Base-by-base conservation (phyloP, 495 filamentous ascomycete species). In the Penicillium coprophilum region DNA sequence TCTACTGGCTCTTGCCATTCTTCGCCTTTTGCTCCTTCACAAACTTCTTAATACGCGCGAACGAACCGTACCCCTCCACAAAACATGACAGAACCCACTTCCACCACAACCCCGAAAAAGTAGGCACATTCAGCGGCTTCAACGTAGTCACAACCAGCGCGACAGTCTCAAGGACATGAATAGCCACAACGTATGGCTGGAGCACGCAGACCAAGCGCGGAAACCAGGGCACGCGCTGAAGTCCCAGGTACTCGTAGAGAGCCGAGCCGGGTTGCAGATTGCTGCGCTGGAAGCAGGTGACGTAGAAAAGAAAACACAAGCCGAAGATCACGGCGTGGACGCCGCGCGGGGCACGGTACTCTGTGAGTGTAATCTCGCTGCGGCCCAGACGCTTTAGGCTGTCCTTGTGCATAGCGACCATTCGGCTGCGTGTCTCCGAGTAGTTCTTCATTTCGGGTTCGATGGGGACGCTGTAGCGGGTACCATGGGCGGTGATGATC, bases 381-480 rank as follows among this genome's bases (percentile, higher is more conserved):
- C 81, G 71, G 10, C 78, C 77, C 1, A 91, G 78, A 0, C 64
- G 77, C 17, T 68, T 50, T 4, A 82, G 68, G 15, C 83, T 80
- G 4, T 83, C 80, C 43, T 79, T 66, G 67, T 88, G 85, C 83
- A 94, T 85, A 13, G 81, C 80, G 56, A 91, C 82, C 28, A 90
- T 70, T 34, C 85, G 80, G 40, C 78, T 66, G 31, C 90, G 81
- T 1, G 86, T 72, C 45, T 91, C 87, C 20, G 72, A 70, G 70
- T 80, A 78, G 24, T 75, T 74, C 36, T 71, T 70, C 79, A 92
- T 77, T 0, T 85, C 82, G 4, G 88, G 88, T 10, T 78, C 66
- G 53, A 92, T 68, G 10, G 85, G 80, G 53, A 91, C 76, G 31
- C 63, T 65, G 71, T 86, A 74, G 44, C 77, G 69, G 24, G 71